phyloP scores from a whole-genome alignment of 305 asterid species.

The Fraxinus sp. region DNA sequence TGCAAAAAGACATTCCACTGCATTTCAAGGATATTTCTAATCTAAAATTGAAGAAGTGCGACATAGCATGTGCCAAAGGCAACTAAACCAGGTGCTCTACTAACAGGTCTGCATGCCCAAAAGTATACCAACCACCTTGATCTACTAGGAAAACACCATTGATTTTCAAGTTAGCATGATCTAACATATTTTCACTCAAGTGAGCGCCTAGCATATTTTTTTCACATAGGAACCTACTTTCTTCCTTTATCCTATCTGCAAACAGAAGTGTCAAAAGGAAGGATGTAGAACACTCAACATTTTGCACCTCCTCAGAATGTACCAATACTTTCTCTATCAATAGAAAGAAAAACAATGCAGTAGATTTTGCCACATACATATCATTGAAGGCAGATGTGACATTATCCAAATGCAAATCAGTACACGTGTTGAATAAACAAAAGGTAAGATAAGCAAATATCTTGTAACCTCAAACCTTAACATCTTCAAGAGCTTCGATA shows the following conservation, averaged over 20 bases:
- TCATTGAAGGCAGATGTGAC: background rate
- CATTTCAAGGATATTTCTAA: background rate
- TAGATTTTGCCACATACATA: background rate
- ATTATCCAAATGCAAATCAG: background rate
- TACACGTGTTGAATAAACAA: background rate
- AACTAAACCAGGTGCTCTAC: background rate
- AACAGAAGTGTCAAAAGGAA: background rate
- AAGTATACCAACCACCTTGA: background rate
- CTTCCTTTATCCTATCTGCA: background rate
- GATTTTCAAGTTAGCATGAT: background rate
- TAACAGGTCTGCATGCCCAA: background rate
- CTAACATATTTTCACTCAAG: background rate
- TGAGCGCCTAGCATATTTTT: background rate
- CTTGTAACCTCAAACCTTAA: constrained; percentile 54
- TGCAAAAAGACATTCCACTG: background rate
- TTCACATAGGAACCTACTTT: background rate
- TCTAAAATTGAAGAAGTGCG: background rate
- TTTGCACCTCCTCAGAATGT: background rate
- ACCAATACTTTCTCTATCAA: background rate
- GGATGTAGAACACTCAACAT: background rate
- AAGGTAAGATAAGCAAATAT: background rate
- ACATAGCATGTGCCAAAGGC: background rate
- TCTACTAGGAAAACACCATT: background rate
- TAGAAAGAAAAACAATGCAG: background rate
- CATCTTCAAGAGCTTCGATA: constrained; percentile 59